Percentiles rank a stretch among this genome's conserved stretches.
Evolutionary conservation across 768 basidiomycete genomes (phyloP).

Genomic region (Exidia glandulosa): DNA sequence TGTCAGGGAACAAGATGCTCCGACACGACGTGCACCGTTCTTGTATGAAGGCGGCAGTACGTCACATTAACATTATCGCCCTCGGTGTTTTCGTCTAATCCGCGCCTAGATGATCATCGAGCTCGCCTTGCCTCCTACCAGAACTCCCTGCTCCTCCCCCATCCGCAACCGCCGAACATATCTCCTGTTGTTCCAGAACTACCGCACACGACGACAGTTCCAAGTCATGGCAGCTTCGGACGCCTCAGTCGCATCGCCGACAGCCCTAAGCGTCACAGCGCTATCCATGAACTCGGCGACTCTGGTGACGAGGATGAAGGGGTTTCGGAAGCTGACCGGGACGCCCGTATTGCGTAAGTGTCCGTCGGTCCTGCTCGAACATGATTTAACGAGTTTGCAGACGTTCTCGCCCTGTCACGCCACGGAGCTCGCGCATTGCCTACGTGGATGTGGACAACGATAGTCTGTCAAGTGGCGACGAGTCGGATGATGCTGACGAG

Average conservation of each 20-base stretch:
- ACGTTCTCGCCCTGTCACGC: conserved; percentile 39
- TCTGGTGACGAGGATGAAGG: conserved; percentile 50
- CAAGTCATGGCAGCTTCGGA: neutral
- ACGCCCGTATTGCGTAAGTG: conserved; percentile 59
- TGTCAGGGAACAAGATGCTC: conserved; percentile 55
- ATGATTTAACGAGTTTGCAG: too few relatives aligned
- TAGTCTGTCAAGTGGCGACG: conserved; percentile 56
- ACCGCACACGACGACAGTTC: neutral
- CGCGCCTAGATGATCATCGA: neutral
- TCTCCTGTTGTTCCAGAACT: neutral
- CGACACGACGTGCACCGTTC: conserved; percentile 50
- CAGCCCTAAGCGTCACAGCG: conserved; percentile 1
- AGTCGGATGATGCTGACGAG: conserved; percentile 63
- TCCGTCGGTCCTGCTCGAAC: too few relatives aligned
- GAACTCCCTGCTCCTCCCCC: conserved; percentile 14
- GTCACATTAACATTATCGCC: neutral
- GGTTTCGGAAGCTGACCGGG: conserved; percentile 55
- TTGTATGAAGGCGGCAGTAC: conserved; percentile 21
- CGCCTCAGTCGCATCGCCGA: neutral
- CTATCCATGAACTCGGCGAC: conserved; percentile 16
- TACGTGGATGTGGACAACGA: conserved; percentile 31
- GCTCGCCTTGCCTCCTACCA: conserved; percentile 4
- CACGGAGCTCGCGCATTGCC: conserved; percentile 5
- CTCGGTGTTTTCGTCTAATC: neutral
- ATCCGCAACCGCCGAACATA: conserved; percentile 6